Evolutionary conservation across 331 rosid species (phyloP).

Genomic region (Arachis monticola): DNA sequence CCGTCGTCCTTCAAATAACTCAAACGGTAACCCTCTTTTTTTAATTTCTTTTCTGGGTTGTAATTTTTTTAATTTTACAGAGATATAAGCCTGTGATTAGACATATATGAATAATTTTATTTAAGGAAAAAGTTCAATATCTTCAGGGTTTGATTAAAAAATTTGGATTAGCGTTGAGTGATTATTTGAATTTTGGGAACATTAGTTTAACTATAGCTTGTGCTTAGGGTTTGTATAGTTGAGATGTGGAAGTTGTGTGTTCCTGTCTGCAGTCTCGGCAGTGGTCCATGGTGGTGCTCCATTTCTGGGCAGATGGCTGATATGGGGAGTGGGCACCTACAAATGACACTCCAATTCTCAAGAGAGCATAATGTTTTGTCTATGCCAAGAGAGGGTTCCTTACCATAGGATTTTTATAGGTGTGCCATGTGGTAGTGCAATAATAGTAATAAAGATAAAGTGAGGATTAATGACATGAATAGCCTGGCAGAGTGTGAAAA

Average conservation of each 20-base stretch:
- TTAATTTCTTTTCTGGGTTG: background rate
- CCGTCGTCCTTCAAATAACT: slow-evolving; percentile 74
- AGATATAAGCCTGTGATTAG: background rate
- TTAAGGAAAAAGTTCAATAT: background rate
- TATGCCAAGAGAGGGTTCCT: too few relatives aligned
- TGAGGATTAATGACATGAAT: too few relatives aligned
- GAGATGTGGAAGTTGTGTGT: background rate
- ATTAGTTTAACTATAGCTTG: background rate
- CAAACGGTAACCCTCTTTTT: slow-evolving; percentile 57
- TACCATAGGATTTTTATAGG: too few relatives aligned
- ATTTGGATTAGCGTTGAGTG: background rate
- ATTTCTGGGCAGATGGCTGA: too few relatives aligned
- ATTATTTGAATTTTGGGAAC: background rate
- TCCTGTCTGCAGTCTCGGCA: too few relatives aligned
- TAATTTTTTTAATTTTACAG: background rate
- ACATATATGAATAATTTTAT: too few relatives aligned
- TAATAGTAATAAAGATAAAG: too few relatives aligned
- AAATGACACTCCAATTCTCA: too few relatives aligned
- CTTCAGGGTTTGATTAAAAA: slow-evolving; percentile 17
- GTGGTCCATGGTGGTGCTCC: too few relatives aligned
- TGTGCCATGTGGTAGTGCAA: too few relatives aligned
- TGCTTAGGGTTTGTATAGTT: slow-evolving; percentile 15
- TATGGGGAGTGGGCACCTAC: too few relatives aligned
- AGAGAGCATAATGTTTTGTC: too few relatives aligned
- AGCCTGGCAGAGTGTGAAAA: background rate